These are phyloP conservation scores for Phytophthora aleatoria DNA, from an alignment of 352 stramenopile genomes.

Conservation along the genomic window DNA sequence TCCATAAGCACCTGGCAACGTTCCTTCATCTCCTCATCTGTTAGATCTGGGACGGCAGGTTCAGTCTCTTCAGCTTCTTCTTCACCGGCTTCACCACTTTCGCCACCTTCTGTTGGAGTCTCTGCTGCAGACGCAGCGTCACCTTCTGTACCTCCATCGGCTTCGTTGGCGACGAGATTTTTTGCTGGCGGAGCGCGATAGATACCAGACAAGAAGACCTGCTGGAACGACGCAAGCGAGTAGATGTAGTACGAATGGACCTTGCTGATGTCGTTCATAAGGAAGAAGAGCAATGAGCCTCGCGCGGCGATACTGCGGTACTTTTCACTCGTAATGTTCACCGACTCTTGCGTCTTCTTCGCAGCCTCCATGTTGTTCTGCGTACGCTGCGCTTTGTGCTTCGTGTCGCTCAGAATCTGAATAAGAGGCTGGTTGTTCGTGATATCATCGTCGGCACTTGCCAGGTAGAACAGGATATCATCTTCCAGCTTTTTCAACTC, in stretches of 20 bases:
- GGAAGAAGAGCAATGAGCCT: slow-evolving; percentile 95
- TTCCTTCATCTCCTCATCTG: slow-evolving; percentile 89
- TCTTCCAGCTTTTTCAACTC: slow-evolving; percentile 96
- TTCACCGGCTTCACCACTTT: slow-evolving; percentile 32
- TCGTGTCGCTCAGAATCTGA: slow-evolving; percentile 95
- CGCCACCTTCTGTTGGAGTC: slow-evolving; percentile 22
- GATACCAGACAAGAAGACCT: slow-evolving; percentile 95
- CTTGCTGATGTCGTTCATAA: slow-evolving; percentile 97
- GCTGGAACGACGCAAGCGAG: slow-evolving; percentile 95
- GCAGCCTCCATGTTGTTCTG: slow-evolving; percentile 93
- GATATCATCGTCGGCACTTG: slow-evolving; percentile 96
- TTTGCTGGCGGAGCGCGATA: slow-evolving; percentile 83
- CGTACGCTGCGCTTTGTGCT: slow-evolving; percentile 92
- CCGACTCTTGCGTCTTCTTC: slow-evolving; percentile 92
- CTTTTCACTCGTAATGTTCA: slow-evolving; percentile 95
- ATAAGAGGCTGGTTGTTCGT: slow-evolving; percentile 97
- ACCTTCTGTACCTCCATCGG: slow-evolving; percentile 43
- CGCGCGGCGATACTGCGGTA: slow-evolving; percentile 94
- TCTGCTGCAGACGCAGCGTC: slow-evolving; percentile 29
- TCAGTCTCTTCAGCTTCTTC: slow-evolving; percentile 31
- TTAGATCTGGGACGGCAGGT: slow-evolving; percentile 58
- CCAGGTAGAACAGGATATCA: slow-evolving; percentile 94
- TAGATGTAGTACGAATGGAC: slow-evolving; percentile 98
- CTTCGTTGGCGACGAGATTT: slow-evolving; percentile 21
- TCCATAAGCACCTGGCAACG: slow-evolving; percentile 89